Base-by-base conservation (phyloP, 83 land plant genomes). In the Larix sibirica region DNA sequence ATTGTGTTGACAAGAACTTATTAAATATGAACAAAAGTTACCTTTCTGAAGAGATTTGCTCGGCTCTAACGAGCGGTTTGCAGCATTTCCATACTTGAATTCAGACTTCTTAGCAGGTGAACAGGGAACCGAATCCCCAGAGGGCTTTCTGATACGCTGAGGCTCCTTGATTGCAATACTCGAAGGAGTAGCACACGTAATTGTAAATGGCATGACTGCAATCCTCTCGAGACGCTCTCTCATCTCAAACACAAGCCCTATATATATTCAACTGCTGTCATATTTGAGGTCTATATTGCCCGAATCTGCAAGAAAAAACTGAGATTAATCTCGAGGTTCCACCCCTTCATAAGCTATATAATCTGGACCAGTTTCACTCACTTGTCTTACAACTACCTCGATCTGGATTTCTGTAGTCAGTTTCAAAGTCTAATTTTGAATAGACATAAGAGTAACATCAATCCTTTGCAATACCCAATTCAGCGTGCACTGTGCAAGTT, bases 151-250 rank as follows among this genome's bases (percentile, higher is more conserved):
- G 24, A 73, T 73, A 73, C 44, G 77, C 44, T 73, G 77, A 50
- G 56, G 56, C 2, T 73, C 77, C 44, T 73, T 73, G 77, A 73
- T 73, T 38, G 77, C 77, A 42, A 50, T 73, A 42, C 77, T 42
- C 21, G 77, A 73, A 73, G 77, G 77, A 73, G 77, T 73, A 42
- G 77, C 77, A 73, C 77, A 73, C 54, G 54, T 73, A 23, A 73
- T 73, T 73, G 77, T 73, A 42, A 73, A 73, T 73, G 77, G 77
- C 77, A 73, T 73, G 54, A 73, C 77, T 73, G 77, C 77, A 73
- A 73, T 9, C 18, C 44, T 73, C 56, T 73, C 77, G n/a, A 73
- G 20, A 21, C 56, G 36, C 24, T 73, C 77, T 73, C 77, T 73
- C 77, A 73, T 73, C n/a, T 73, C 47, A 73, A 21, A n/a, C 44